Base-by-base conservation (phyloP, 2,329 filamentous ascomycete genomes). In the Diaporthe aspalathi region DNA sequence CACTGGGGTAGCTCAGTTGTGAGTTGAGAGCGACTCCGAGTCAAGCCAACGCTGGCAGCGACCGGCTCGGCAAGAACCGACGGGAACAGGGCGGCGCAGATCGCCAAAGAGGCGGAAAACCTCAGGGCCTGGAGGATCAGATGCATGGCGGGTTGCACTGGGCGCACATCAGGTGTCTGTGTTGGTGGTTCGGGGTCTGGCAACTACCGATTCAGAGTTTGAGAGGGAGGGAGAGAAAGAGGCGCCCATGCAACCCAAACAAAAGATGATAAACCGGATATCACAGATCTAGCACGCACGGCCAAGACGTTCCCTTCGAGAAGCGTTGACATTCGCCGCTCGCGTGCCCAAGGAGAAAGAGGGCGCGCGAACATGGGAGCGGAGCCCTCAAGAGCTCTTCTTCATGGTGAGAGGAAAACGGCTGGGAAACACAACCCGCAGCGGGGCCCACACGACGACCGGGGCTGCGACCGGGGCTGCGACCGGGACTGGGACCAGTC, bases 281-380 rank as follows among this genome's bases (percentile, higher is more conserved):
- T 60, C 43, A 12, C 35, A 68, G 66, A 68, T 68, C 66, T 50
- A 38, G 24, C 45, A 27, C 43, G 53, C 43, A 68, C 47, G 52
- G 40, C 66, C 53, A 60, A 29, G 66, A 68, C 29, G 66, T 60
- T n/a, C n/a, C n/a, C n/a, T n/a, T 68, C 66, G 66, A 68, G 66
- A 68, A 68, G 52, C 29, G 66, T 43, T 43, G 24, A 17, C 35
- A 9, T 22, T 50, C 53, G 66, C 53, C 43, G 66, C 53, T 68
- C 66, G 43, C 53, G 53, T 7, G 53, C 52, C 40, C 53, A 50
- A 35, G 35, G 11, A 17, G 66, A 49, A 60, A 24, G 29, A 50
- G 35, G 16, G 43, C 53, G 43, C 53, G 66, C 43, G 53, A 60
- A 17, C 60, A 38, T 47, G 27, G n/a, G 17, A 68, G 66, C 45